Evolutionary conservation across 257 asterid genomes (phyloP).

Genomic region (Solanum lycopersicoides): DNA sequence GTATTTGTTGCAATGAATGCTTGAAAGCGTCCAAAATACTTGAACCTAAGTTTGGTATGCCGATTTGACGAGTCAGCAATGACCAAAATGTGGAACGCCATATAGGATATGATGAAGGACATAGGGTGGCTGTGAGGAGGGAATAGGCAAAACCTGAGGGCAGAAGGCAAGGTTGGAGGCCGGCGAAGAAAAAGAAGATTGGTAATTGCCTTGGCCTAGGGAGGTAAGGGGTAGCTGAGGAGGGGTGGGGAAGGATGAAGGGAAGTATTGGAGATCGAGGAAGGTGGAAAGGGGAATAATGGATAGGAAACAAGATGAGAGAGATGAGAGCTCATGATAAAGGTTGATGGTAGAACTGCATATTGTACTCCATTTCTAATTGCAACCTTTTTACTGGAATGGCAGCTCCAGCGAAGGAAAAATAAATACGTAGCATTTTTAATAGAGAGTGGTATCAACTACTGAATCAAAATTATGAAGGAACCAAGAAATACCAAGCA

Average conservation of each 20-base stretch:
- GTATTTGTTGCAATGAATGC: background rate
- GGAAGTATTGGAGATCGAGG: background rate
- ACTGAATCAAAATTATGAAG: background rate
- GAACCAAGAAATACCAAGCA: background rate
- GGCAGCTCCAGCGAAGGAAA: background rate
- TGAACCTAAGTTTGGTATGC: background rate
- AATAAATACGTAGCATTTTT: background rate
- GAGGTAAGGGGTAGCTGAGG: background rate
- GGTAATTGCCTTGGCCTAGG: background rate
- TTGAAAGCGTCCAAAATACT: background rate
- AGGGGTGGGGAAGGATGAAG: background rate
- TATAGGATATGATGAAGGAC: background rate
- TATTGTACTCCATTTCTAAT: background rate
- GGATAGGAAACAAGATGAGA: background rate
- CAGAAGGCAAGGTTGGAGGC: background rate
- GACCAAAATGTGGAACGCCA: no score
- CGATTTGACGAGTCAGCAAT: background rate
- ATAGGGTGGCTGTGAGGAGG: background rate
- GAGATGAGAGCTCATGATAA: background rate
- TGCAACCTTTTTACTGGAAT: background rate
- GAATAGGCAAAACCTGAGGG: background rate
- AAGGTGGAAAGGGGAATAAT: background rate
- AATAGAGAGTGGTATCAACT: background rate
- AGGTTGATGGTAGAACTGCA: background rate
- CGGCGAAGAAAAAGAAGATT: background rate